Evolutionary conservation across 176 grass and related monocot species (phyloP).

Genomic region (Hsuehochloa calcarea): DNA sequence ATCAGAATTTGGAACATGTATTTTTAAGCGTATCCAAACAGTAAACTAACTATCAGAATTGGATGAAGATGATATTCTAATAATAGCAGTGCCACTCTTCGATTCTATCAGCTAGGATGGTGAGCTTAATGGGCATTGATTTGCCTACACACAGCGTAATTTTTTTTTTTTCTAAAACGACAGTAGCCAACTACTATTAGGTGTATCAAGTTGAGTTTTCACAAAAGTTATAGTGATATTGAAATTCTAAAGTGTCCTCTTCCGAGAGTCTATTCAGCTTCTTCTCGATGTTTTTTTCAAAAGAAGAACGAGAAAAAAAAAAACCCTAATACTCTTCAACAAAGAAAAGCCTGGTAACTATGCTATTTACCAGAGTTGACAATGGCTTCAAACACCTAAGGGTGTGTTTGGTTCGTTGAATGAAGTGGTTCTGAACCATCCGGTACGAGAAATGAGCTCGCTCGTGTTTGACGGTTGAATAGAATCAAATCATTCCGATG

Average conservation of each 20-base stretch:
- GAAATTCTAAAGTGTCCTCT: background rate
- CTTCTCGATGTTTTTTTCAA: background rate
- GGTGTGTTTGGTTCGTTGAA: too few relatives aligned
- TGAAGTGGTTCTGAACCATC: too few relatives aligned
- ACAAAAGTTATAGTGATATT: background rate
- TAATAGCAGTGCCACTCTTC: background rate
- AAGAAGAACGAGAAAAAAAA: background rate
- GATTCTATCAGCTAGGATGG: background rate
- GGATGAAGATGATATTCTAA: background rate
- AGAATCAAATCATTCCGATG: too few relatives aligned
- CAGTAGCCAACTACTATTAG: background rate
- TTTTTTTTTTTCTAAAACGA: background rate
- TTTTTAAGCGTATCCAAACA: background rate
- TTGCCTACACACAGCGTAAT: too few relatives aligned
- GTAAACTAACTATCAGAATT: background rate
- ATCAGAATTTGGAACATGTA: background rate
- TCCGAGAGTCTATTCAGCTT: background rate
- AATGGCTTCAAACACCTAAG: too few relatives aligned
- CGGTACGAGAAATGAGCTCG: too few relatives aligned
- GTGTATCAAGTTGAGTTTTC: background rate
- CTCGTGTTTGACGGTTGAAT: too few relatives aligned
- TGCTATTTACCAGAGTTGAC: too few relatives aligned
- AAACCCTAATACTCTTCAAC: background rate
- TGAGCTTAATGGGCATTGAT: background rate
- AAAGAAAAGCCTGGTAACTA: background rate